Conservation (phyloP, 1,284 basidiomycete species). For the Meira nashicola region DNA sequence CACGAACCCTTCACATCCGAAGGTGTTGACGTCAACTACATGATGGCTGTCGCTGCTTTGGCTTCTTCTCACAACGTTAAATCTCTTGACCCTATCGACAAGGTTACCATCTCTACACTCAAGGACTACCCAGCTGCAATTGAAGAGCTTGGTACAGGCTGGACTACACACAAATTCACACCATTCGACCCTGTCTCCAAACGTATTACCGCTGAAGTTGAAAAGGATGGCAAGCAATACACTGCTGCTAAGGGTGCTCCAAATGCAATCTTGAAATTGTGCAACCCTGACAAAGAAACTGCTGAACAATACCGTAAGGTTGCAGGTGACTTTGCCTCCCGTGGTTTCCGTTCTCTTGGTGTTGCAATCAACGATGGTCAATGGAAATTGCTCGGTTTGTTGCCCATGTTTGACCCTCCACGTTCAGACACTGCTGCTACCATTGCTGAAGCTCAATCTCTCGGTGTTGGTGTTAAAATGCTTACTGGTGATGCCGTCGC, state of each 20-base stretch:
- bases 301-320: slow-evolving; percentile 56
- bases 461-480: slow-evolving; percentile 62
- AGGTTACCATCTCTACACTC: slow-evolving; percentile 59
- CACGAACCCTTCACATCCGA: slow-evolving; percentile 58
- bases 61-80: slow-evolving; percentile 61
- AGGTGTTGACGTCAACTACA: slow-evolving; percentile 56
- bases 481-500: slow-evolving; percentile 62
- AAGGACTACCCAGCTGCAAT: slow-evolving; percentile 60
- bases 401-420: slow-evolving; percentile 60
- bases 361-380: slow-evolving; percentile 59
- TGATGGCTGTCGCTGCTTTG: slow-evolving; percentile 59
- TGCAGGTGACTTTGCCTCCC: slow-evolving; percentile 57
- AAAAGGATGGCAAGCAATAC: slow-evolving; percentile 58
- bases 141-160: slow-evolving; percentile 58
- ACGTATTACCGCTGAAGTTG: slow-evolving; percentile 61
- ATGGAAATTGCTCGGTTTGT: slow-evolving; percentile 58
- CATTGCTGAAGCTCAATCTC: slow-evolving; percentile 58
- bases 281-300: slow-evolving; percentile 54
- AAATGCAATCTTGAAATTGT: slow-evolving; percentile 60
- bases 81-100: slow-evolving; percentile 61
- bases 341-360: slow-evolving; percentile 61
- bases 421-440: slow-evolving; percentile 59
- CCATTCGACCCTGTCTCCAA: slow-evolving; percentile 62
- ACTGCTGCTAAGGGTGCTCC: slow-evolving; percentile 61
- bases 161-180: slow-evolving; percentile 59